These are phyloP conservation scores for Arctostaphylos glauca DNA, from an alignment of 148 eudicot genomes.

Conservation along the genomic window DNA sequence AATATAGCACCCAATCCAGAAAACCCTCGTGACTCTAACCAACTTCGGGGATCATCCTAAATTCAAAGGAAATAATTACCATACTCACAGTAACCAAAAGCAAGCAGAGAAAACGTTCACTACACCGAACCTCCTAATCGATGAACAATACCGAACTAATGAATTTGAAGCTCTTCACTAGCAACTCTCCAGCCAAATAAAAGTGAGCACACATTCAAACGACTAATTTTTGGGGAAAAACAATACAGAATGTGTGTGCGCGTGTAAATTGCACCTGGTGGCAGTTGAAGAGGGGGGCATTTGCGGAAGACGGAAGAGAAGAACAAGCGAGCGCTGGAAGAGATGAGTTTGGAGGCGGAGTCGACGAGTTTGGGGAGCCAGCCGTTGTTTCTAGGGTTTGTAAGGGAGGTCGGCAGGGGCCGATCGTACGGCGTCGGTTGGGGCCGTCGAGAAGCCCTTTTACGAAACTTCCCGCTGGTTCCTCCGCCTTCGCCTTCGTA, in stretches of 20 bases:
- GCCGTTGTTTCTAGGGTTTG: constrained; percentile 37
- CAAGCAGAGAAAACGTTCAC: background rate
- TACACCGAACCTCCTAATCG: background rate
- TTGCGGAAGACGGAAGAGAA: constrained; percentile 67
- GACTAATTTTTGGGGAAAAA: background rate
- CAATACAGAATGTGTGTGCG: background rate
- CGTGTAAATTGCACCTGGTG: constrained; percentile 3
- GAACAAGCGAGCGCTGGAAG: constrained; percentile 56
- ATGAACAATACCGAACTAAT: background rate
- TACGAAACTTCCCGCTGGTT: constrained; percentile 68
- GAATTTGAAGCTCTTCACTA: background rate
- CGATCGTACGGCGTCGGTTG: constrained; percentile 79
- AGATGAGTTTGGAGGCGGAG: constrained; percentile 71
- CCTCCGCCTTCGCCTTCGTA: constrained; percentile 28
- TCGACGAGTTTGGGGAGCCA: constrained; percentile 76
- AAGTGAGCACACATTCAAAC: background rate
- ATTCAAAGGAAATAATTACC: background rate
- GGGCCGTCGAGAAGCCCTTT: constrained; percentile 32
- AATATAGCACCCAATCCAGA: background rate
- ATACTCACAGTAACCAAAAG: background rate
- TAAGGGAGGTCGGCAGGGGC: constrained; percentile 52
- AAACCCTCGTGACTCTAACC: background rate
- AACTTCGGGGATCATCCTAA: background rate
- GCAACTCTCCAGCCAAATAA: background rate
- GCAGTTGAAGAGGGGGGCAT: constrained; percentile 55